Percentiles rank a stretch among this genome's conserved stretches.
These are phyloP conservation scores for Didymella segeticola DNA, from an alignment of 2,329 filamentous ascomycete genomes.

Conservation along the genomic window DNA sequence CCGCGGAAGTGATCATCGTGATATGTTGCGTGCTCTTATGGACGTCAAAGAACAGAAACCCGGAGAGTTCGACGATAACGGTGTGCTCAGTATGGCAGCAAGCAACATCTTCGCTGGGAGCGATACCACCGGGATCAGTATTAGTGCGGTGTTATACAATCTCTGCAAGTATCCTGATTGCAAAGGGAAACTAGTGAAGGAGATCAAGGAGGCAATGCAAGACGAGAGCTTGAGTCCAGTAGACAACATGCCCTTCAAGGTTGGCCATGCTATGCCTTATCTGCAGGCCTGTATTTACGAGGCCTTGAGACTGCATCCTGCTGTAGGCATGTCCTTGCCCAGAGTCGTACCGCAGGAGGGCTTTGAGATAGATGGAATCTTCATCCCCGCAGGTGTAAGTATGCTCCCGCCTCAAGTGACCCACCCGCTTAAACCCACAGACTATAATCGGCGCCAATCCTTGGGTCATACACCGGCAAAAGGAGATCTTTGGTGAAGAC, in stretches of 20 bases:
- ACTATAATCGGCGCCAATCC: constrained; percentile 21
- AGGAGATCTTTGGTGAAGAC: constrained; percentile 22
- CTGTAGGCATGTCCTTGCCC: constrained; percentile 26
- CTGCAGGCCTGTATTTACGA: constrained; percentile 33
- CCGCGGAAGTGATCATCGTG: constrained; percentile 28
- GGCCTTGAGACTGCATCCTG: constrained; percentile 29
- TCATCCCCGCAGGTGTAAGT: constrained; percentile 21
- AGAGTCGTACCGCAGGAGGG: constrained; percentile 25
- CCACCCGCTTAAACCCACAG: not conserved
- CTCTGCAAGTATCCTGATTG: constrained; percentile 23
- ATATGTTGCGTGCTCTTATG: constrained; percentile 50
- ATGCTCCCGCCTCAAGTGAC: too few relatives aligned
- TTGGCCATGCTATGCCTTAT: constrained; percentile 28
- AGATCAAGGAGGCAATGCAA: constrained; percentile 21
- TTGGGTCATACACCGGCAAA: constrained; percentile 25
- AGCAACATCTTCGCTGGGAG: constrained; percentile 49
- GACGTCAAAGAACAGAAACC: constrained; percentile 47
- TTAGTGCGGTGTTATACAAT: constrained; percentile 33
- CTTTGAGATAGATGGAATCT: constrained; percentile 17
- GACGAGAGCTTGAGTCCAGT: not conserved
- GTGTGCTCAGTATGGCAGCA: constrained; percentile 48
- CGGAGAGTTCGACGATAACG: constrained; percentile 44
- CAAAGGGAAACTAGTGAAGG: constrained; percentile 22
- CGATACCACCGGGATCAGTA: constrained; percentile 53
- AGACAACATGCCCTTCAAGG: constrained; percentile 18